phyloP scores from a whole-genome alignment of 441 rosid genomes.

The Aquilaria agallochum region DNA sequence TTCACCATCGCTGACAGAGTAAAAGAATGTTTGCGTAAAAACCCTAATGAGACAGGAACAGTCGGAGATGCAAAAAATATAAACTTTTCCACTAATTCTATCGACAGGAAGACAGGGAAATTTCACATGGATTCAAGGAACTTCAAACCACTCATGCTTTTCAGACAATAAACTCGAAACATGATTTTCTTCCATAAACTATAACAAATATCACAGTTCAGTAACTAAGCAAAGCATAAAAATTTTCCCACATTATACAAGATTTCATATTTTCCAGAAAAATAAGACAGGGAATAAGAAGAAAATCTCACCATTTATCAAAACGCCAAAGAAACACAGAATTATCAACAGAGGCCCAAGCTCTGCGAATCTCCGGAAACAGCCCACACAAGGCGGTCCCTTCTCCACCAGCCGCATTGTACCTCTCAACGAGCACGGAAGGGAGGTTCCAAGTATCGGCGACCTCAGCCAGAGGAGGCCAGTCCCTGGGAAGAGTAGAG shows the following conservation, averaged over 20 bases:
- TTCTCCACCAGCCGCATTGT: conserved; percentile 95
- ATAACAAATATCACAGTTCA: no score
- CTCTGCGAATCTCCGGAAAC: conserved; percentile 87
- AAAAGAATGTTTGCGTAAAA: conserved; percentile 11
- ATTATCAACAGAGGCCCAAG: conserved; percentile 97
- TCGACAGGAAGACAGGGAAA: background rate
- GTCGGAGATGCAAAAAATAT: background rate
- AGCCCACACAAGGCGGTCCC: conserved; percentile 96
- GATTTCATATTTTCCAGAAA: background rate
- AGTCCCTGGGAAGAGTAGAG: conserved; percentile 89
- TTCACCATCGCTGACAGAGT: conserved; percentile 79
- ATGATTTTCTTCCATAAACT: no score
- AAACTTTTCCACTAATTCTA: background rate
- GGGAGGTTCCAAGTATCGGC: conserved; percentile 88
- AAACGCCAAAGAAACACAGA: conserved; percentile 95
- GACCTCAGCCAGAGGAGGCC: conserved; percentile 93
- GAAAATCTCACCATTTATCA: conserved; percentile 67
- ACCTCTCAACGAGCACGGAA: conserved; percentile 77
- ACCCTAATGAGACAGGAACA: no score
- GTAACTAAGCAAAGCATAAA: no score
- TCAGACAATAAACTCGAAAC: no score
- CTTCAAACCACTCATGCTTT: no score
- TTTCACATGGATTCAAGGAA: no score
- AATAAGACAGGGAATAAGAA: background rate
- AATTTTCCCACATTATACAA: no score